These are phyloP conservation scores for Geranium brycei DNA, from an alignment of 345 rosid genomes.

Conservation along the genomic window DNA sequence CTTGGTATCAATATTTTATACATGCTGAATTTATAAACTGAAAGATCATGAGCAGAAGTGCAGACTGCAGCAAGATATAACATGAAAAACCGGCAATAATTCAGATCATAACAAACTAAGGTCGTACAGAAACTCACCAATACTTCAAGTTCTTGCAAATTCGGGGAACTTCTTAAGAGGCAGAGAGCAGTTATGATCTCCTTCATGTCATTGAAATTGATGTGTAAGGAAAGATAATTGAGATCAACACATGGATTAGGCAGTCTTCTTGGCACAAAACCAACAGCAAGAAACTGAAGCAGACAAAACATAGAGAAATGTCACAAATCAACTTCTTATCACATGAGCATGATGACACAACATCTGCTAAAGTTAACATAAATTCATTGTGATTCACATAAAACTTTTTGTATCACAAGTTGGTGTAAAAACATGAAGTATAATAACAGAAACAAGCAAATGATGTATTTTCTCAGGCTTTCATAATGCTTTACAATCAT, in stretches of 20 bases:
- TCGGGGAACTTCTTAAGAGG: conserved; percentile 50
- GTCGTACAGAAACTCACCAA: conserved; percentile 24
- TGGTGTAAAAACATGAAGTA: too few species aligned
- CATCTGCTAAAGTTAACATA: not conserved
- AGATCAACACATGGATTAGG: conserved; percentile 44
- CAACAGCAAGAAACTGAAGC: conserved; percentile 47
- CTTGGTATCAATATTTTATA: not conserved
- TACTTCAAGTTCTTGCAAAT: conserved; percentile 52
- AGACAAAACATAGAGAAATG: conserved; percentile 7
- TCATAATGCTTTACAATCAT: not conserved
- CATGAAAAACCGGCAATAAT: not conserved
- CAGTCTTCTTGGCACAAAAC: conserved; percentile 38
- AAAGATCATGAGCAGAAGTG: not conserved
- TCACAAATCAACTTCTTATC: not conserved
- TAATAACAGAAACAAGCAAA: not conserved
- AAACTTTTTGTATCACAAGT: too few species aligned
- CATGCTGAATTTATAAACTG: not conserved
- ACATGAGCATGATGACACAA: conserved; percentile 8
- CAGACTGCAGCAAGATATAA: not conserved
- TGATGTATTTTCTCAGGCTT: not conserved
- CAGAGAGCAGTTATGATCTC: conserved; percentile 49
- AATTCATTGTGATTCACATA: not conserved
- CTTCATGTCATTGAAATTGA: conserved; percentile 48
- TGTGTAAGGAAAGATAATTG: conserved; percentile 44
- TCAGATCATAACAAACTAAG: not conserved